Conservation (phyloP, 495 filamentous ascomycete genomes). For the Hypomontagnella submonticulosa region DNA sequence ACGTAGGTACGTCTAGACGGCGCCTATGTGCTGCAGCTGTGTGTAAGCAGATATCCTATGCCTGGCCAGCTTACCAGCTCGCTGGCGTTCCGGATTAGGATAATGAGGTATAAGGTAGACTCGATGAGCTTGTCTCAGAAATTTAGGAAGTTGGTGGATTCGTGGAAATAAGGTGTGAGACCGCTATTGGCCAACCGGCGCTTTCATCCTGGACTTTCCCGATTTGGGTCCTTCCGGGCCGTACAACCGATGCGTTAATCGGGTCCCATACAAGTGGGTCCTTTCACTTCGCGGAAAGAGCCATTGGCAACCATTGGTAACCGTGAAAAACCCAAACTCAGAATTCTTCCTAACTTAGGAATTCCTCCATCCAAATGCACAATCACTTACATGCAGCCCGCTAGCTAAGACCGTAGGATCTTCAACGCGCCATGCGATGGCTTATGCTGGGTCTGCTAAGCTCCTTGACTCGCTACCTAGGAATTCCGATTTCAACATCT, state of each 20-base stretch:
- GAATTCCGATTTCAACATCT: background rate
- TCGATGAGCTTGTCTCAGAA: conserved; percentile 4
- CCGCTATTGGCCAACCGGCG: conserved; percentile 28
- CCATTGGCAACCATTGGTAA: conserved; percentile 18
- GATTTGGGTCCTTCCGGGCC: conserved; percentile 35
- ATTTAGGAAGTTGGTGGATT: conserved; percentile 10
- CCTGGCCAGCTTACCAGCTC: background rate
- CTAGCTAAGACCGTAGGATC: conserved; percentile 12
- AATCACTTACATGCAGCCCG: conserved; percentile 23
- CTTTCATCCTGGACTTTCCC: conserved; percentile 37
- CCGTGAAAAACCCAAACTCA: conserved; percentile 9
- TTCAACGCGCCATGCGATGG: conserved; percentile 23
- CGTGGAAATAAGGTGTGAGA: conserved; percentile 22
- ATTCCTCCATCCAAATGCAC: conserved; percentile 21
- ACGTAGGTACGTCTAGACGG: conserved; percentile 1
- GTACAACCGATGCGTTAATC: conserved; percentile 35
- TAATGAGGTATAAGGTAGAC: conserved; percentile 25
- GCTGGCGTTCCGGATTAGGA: conserved; percentile 23
- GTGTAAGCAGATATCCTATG: conserved; percentile 5
- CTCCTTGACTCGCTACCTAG: conserved; percentile 4
- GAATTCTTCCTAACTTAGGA: conserved; percentile 30
- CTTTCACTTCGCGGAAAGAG: conserved; percentile 12
- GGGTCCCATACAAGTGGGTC: conserved; percentile 20
- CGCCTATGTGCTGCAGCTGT: conserved; percentile 4
- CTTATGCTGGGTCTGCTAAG: conserved; percentile 14